These are phyloP conservation scores for Aspergillus hancockii DNA, from an alignment of 495 filamentous ascomycete species.

Conservation along the genomic window DNA sequence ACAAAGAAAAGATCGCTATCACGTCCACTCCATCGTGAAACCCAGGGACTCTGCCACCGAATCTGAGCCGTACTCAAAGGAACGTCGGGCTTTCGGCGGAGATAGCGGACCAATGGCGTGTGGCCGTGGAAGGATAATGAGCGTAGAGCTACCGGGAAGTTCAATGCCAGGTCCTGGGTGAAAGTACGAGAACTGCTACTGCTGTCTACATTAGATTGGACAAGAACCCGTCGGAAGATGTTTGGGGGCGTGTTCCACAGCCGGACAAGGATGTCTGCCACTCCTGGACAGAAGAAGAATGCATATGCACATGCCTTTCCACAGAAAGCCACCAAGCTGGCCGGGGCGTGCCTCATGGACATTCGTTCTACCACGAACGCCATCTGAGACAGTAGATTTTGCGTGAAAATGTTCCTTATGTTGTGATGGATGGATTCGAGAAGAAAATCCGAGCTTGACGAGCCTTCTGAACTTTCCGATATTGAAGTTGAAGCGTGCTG, in stretches of 20 bases:
- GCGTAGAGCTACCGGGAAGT: slow-evolving; percentile 74
- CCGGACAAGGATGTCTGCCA: slow-evolving; percentile 82
- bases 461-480: slow-evolving; percentile 42
- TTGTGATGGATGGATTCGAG: slow-evolving; percentile 92
- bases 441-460: slow-evolving; percentile 71
- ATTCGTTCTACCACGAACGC: slow-evolving; percentile 87
- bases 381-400: slow-evolving; percentile 87
- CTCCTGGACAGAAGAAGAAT: slow-evolving; percentile 91
- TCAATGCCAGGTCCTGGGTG: slow-evolving; percentile 58
- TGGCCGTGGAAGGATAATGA: slow-evolving; percentile 71
- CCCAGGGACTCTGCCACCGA: slow-evolving; percentile 85
- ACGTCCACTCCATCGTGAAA: slow-evolving; percentile 80
- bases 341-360: slow-evolving; percentile 85
- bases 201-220: slow-evolving; percentile 59
- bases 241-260: slow-evolving; percentile 74
- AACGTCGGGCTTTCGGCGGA: slow-evolving; percentile 66
- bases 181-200: slow-evolving; percentile 37
- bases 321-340: slow-evolving; percentile 88
- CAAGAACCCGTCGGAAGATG: slow-evolving; percentile 67
- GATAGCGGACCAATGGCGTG: slow-evolving; percentile 58
- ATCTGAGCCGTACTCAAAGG: slow-evolving; percentile 73
- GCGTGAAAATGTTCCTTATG: slow-evolving; percentile 84
- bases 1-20: slow-evolving; percentile 94
- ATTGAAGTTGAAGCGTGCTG: slow-evolving; percentile 41
- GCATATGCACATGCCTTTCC: slow-evolving; percentile 94